Evolutionary conservation across 495 filamentous ascomycete genomes (phyloP).

Genomic region (Terfezia claveryi): DNA sequence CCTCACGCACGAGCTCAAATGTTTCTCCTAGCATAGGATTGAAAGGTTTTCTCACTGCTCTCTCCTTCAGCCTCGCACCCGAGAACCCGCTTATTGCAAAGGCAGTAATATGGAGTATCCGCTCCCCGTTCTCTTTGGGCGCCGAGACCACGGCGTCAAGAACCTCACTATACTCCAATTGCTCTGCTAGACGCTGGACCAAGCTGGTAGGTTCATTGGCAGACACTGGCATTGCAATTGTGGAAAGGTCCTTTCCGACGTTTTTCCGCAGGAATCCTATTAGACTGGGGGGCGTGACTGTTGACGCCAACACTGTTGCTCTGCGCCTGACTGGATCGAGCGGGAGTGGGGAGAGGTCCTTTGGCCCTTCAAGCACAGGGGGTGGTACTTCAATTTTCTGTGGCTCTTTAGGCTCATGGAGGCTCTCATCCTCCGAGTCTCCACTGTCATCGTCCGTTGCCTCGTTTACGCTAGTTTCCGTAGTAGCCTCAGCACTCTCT

Average conservation of each 20-base stretch:
- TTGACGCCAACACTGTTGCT: conserved; percentile 44
- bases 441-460: neutral
- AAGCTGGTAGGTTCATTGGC: conserved; percentile 83
- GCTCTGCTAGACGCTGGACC: conserved; percentile 69
- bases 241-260: conserved; percentile 88
- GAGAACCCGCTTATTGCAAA: conserved; percentile 77
- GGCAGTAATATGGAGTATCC: conserved; percentile 63
- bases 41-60: conserved; percentile 89
- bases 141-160: conserved; percentile 50
- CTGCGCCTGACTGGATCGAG: conserved; percentile 44
- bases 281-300: conserved; percentile 60
- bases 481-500: conserved; percentile 27
- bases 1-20: conserved; percentile 75
- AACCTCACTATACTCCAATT: conserved; percentile 68
- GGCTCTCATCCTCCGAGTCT: neutral
- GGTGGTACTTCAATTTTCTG: neutral
- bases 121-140: conserved; percentile 35
- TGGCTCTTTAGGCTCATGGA: neutral
- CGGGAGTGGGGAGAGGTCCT: conserved; percentile 48
- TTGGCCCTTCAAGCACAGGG: neutral
- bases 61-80: conserved; percentile 57
- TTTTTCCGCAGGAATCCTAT: conserved; percentile 93
- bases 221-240: conserved; percentile 90
- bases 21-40: conserved; percentile 96
- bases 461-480: neutral